A percentile compares a stretch with the other conserved stretches of the same genome.
phyloP scores from a whole-genome alignment of 75 land plant genomes.

The Cunninghamia lanceolata region DNA sequence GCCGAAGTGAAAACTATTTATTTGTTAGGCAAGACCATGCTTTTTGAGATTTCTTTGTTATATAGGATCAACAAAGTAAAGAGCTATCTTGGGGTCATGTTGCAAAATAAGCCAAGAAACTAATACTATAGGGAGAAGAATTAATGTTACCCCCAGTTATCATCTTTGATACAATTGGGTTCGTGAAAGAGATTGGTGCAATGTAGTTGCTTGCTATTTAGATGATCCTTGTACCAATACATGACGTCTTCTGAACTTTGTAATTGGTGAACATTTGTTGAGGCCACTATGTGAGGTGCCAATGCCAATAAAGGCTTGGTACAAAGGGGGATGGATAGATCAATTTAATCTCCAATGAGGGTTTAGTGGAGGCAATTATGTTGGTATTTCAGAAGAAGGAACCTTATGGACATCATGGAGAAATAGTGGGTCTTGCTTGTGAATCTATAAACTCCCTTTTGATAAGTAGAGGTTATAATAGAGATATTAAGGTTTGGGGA shows the following conservation, averaged over 20 bases:
- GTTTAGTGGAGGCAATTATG: slow-evolving; percentile 68
- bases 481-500: slow-evolving; percentile 89
- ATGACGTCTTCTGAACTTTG: slow-evolving; percentile 98
- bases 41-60: too few species aligned
- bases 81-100: too few species aligned
- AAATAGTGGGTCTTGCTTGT: slow-evolving; percentile 88
- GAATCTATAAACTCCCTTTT: slow-evolving; percentile 83
- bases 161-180: too few species aligned
- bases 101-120: too few species aligned
- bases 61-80: too few species aligned
- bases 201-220: slow-evolving; percentile 95
- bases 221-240: slow-evolving; percentile 84
- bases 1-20: too few species aligned
- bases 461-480: slow-evolving; percentile 89
- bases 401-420: slow-evolving; percentile 66
- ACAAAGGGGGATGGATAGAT: slow-evolving; percentile 91
- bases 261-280: slow-evolving; percentile 93
- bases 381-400: slow-evolving; percentile 40
- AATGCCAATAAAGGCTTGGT: slow-evolving; percentile 93
- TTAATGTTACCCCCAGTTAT: too few species aligned
- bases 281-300: slow-evolving; percentile 57
- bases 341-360: slow-evolving; percentile 96
- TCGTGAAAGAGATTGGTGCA: slow-evolving; percentile 98
- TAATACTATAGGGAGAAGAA: too few species aligned
- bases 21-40: too few species aligned